phyloP scores from a whole-genome alignment of 768 basidiomycete species.

The Dioszegia aurantiaca region DNA sequence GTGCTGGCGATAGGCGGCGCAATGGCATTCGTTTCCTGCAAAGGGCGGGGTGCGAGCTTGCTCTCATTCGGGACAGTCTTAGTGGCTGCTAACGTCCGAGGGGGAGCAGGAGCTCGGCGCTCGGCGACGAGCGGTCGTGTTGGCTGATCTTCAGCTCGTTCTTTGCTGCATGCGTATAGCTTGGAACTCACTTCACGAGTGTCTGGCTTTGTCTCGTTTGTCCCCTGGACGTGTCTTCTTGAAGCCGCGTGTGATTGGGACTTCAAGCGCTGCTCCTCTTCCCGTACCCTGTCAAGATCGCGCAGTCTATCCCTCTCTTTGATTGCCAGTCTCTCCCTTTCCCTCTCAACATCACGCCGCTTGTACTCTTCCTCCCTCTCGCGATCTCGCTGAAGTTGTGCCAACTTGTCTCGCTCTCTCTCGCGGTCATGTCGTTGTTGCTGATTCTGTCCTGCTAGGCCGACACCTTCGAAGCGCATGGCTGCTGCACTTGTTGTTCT shows the following conservation, averaged over 20 bases:
- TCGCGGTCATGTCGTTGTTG: slow-evolving; percentile 11
- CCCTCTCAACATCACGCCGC: slow-evolving; percentile 9
- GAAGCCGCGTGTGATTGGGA: slow-evolving; percentile 6
- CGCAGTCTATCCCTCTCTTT: slow-evolving; percentile 50
- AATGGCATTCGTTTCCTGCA: slow-evolving; percentile 15
- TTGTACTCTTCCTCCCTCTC: slow-evolving; percentile 24
- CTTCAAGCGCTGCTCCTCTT: background rate
- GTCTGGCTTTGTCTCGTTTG: slow-evolving; percentile 14
- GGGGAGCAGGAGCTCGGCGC: slow-evolving; percentile 47
- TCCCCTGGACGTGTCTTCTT: slow-evolving; percentile 7
- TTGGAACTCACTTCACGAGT: slow-evolving; percentile 11
- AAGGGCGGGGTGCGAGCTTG: slow-evolving; percentile 7
- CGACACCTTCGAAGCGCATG: slow-evolving; percentile 83
- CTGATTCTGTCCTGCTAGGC: slow-evolving; percentile 65
- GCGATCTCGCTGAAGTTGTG: slow-evolving; percentile 35
- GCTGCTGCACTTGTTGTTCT: slow-evolving; percentile 46
- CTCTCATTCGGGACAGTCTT: no score
- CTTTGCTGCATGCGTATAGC: no score
- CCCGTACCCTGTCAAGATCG: slow-evolving; percentile 33
- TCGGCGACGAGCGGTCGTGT: slow-evolving; percentile 42
- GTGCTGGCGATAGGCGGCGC: slow-evolving; percentile 22
- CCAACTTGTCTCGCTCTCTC: slow-evolving; percentile 9
- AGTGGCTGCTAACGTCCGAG: slow-evolving; percentile 25
- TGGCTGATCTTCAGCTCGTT: slow-evolving; percentile 11
- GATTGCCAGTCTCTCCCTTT: slow-evolving; percentile 4